phyloP scores from a whole-genome alignment of 228 moss, liverwort and hornwort genomes.

The Sphagnum magellanicum region DNA sequence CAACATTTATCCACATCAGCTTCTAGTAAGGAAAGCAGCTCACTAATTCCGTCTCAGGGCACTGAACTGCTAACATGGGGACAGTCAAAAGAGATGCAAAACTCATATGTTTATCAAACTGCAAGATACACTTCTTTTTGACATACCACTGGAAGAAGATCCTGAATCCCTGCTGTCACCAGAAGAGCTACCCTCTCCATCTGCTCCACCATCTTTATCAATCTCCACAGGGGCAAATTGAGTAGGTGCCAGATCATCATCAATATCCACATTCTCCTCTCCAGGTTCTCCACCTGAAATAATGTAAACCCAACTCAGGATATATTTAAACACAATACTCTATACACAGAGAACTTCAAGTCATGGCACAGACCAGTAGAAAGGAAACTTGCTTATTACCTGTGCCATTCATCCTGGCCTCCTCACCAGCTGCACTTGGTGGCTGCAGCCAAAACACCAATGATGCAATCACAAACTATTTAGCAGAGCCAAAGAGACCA shows the following conservation, averaged over 20 bases:
- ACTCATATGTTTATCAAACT: background rate
- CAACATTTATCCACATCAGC: background rate
- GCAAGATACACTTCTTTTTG: background rate
- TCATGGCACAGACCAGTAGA: background rate
- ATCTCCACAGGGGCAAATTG: conserved; percentile 76
- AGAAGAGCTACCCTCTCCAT: conserved; percentile 64
- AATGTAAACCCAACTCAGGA: background rate
- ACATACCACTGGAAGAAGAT: conserved; percentile 77
- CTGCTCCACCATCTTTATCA: conserved; percentile 65
- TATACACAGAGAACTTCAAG: background rate
- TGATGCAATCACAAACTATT: too few species aligned
- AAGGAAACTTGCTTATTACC: background rate
- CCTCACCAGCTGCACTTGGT: conserved; percentile 1
- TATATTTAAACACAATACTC: background rate
- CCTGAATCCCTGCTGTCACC: conserved; percentile 87
- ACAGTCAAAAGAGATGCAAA: background rate
- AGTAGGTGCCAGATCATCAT: conserved; percentile 72
- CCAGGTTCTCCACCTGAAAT: conserved; percentile 60
- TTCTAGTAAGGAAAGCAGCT: too few species aligned
- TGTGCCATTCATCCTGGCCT: conserved; percentile 1
- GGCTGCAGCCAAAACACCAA: conserved; percentile 1
- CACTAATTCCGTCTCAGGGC: too few species aligned
- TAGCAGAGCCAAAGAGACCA: too few species aligned
- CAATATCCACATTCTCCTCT: conserved; percentile 92
- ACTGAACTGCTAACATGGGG: too few species aligned